Conservation (phyloP, 208 protist species). For the Lotmaria passim region DNA sequence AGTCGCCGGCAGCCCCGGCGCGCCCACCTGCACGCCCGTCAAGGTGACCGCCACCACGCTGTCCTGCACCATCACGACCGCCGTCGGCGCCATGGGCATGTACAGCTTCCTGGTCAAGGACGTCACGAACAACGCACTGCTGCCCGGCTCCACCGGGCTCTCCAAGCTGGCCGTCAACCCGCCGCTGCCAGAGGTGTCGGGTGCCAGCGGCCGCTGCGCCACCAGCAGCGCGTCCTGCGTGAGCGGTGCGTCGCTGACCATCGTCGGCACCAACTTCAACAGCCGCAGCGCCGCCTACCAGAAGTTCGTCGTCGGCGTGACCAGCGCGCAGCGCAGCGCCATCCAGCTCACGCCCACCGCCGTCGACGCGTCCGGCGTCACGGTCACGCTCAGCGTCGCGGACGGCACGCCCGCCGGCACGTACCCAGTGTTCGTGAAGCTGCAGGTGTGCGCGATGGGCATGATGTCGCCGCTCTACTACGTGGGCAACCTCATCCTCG, state of each 20-base stretch:
- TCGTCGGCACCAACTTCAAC: conserved; percentile 44
- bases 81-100: conserved; percentile 42
- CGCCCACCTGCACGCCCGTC: conserved; percentile 12
- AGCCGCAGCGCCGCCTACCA: conserved; percentile 25
- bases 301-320: conserved; percentile 34
- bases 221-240: conserved; percentile 37
- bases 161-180: too few relatives aligned
- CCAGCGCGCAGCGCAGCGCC: conserved; percentile 20
- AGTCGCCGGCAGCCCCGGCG: conserved; percentile 12
- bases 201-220: conserved; percentile 38
- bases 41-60: conserved; percentile 25
- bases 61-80: conserved; percentile 32
- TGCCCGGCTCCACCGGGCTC: conserved; percentile 34
- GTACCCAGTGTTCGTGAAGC: conserved; percentile 35
- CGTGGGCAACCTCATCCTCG: neutral
- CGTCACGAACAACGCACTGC: conserved; percentile 16
- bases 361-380: conserved; percentile 17
- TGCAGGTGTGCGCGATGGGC: conserved; percentile 34
- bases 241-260: conserved; percentile 25
- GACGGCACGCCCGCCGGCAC: conserved; percentile 4
- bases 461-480: conserved; percentile 33
- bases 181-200: conserved; percentile 30
- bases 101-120: conserved; percentile 40
- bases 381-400: conserved; percentile 25
- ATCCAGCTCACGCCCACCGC: neutral